Evolutionary conservation across 169 alveolate genomes (phyloP).

Genomic region (Plasmodium chabaudi): DNA sequence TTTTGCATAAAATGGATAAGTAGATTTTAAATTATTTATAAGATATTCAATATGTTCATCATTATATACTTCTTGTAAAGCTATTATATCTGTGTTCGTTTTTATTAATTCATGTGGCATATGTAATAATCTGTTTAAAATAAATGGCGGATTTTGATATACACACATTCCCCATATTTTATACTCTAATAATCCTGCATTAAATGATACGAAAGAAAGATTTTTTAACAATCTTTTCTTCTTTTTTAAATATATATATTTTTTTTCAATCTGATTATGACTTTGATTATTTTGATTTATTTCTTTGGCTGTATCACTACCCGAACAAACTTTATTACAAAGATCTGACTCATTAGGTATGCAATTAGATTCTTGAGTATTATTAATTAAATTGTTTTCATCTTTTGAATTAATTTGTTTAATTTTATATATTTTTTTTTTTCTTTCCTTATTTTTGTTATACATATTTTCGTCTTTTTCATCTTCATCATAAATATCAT

Average conservation of each 20-base stretch:
- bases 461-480: background rate
- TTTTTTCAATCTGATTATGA: too few species aligned
- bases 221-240: conserved; percentile 74
- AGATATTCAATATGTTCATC: conserved; percentile 88
- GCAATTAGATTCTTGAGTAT: too few species aligned
- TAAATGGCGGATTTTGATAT: conserved; percentile 93
- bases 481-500: background rate
- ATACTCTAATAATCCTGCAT: conserved; percentile 91
- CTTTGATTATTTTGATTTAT: too few species aligned
- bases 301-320: too few species aligned
- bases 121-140: conserved; percentile 87
- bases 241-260: conserved; percentile 4
- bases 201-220: conserved; percentile 88
- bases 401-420: too few species aligned
- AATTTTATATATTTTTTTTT: background rate
- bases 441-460: conserved; percentile 2
- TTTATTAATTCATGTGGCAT: conserved; percentile 88
- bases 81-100: conserved; percentile 91
- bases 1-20: conserved; percentile 88
- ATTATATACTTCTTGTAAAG: conserved; percentile 91
- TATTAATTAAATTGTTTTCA: too few species aligned
- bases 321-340: too few species aligned
- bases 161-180: conserved; percentile 88
- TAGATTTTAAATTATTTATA: conserved; percentile 81
- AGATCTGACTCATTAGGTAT: too few species aligned